A percentile compares a stretch with the other conserved stretches of the same genome.
Evolutionary conservation across 2,329 filamentous ascomycete species (phyloP).

Genomic region (Fusarium chaquense): DNA sequence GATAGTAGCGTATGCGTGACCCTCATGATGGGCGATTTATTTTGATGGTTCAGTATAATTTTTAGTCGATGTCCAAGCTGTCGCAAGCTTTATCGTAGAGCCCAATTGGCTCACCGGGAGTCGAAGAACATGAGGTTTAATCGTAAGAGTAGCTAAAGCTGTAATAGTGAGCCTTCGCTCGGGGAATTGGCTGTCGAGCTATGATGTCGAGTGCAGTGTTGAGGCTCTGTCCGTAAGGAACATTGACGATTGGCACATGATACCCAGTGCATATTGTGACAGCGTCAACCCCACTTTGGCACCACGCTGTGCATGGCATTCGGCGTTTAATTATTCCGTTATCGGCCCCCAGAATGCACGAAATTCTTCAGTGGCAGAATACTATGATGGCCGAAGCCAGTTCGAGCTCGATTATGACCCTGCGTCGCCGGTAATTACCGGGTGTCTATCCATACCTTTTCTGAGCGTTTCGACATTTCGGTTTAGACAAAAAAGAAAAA

Average conservation of each 20-base stretch:
- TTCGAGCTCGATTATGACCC: slow-evolving; percentile 44
- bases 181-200: background rate
- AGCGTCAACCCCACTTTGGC: background rate
- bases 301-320: background rate
- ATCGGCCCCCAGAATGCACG: slow-evolving; percentile 41
- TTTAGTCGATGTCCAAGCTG: background rate
- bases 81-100: slow-evolving; percentile 29
- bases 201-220: slow-evolving; percentile 12
- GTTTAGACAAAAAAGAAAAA: background rate
- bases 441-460: slow-evolving; percentile 11
- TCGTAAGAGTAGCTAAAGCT: background rate
- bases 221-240: slow-evolving; percentile 4
- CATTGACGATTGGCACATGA: slow-evolving; percentile 22
- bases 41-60: background rate
- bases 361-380: slow-evolving; percentile 42
- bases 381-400: slow-evolving; percentile 13
- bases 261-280: slow-evolving; percentile 13
- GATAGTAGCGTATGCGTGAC: slow-evolving; percentile 57
- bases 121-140: slow-evolving; percentile 40
- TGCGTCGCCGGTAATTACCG: slow-evolving; percentile 45
- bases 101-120: slow-evolving; percentile 50
- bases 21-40: slow-evolving; percentile 57
- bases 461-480: slow-evolving; percentile 1
- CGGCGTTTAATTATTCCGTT: slow-evolving; percentile 42
- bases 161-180: slow-evolving; percentile 2